A percentile compares a stretch with the other conserved stretches of the same genome.
Evolutionary conservation across 2,329 filamentous ascomycete genomes (phyloP).

Genomic region (Magnaporthiopsis incrustans): DNA sequence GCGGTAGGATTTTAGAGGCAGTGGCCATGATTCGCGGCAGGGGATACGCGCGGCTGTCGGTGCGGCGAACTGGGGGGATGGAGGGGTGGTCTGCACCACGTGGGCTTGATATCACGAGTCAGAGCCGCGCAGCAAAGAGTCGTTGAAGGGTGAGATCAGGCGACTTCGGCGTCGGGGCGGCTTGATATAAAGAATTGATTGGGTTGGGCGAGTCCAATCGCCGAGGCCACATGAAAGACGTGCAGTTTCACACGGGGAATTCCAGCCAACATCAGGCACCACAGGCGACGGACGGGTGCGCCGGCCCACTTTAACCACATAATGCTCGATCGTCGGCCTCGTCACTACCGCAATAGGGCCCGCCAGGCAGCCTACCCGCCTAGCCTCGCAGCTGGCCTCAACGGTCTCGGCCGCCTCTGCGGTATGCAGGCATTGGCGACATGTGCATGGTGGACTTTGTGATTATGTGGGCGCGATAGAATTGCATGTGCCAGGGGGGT

Average conservation of each 20-base stretch:
- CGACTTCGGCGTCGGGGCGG: neutral
- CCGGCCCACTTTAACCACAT: neutral
- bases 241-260: neutral
- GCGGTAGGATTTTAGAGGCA: slow-evolving; percentile 17
- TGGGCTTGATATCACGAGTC: neutral
- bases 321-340: neutral
- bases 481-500: neutral
- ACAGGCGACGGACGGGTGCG: too few species aligned
- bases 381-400: too few species aligned
- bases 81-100: neutral
- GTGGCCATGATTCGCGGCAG: slow-evolving; percentile 11
- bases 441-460: too few species aligned
- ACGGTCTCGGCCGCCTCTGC: neutral
- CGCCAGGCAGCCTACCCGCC: too few species aligned
- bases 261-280: too few species aligned
- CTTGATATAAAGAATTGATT: neutral
- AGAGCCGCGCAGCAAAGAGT: neutral
- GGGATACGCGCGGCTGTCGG: neutral
- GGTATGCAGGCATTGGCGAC: neutral
- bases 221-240: neutral
- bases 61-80: neutral
- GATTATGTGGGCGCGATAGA: too few species aligned
- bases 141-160: neutral
- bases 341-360: too few species aligned
- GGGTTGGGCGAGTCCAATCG: neutral